Evolutionary conservation across 2,329 filamentous ascomycete genomes (phyloP).

Genomic region (Beauveria brongniartii): DNA sequence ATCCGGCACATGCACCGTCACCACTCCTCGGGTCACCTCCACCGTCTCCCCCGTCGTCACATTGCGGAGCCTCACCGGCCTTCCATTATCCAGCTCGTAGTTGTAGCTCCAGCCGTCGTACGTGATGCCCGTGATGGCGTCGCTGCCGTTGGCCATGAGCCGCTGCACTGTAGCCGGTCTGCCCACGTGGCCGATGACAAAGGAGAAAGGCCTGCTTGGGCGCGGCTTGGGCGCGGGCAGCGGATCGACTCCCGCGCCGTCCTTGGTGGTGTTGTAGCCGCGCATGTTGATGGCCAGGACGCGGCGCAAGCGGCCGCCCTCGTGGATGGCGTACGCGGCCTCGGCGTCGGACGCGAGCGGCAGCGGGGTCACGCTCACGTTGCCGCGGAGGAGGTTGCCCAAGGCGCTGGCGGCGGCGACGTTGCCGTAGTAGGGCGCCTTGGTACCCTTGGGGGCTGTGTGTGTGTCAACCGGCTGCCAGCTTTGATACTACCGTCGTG

Average conservation of each 20-base stretch:
- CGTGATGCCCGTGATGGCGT: slow-evolving; percentile 53
- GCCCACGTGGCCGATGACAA: slow-evolving; percentile 27
- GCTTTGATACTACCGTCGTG: slow-evolving; percentile 34
- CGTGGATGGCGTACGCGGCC: slow-evolving; percentile 50
- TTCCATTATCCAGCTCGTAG: slow-evolving; percentile 46
- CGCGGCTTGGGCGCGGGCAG: slow-evolving; percentile 22
- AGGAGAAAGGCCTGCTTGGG: slow-evolving; percentile 24
- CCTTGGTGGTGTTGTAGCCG: slow-evolving; percentile 50
- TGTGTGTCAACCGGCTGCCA: slow-evolving; percentile 52
- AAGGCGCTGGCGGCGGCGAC: slow-evolving; percentile 50
- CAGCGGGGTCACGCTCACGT: slow-evolving; percentile 40
- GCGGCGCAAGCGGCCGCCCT: slow-evolving; percentile 32
- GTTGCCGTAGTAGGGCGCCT: slow-evolving; percentile 57
- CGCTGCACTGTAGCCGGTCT: slow-evolving; percentile 33
- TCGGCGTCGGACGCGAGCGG: slow-evolving; percentile 32
- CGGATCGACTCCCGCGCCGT: slow-evolving; percentile 24
- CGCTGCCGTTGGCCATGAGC: slow-evolving; percentile 52
- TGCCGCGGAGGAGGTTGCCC: slow-evolving; percentile 27
- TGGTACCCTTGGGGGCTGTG: slow-evolving; percentile 45
- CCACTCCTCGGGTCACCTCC: slow-evolving; percentile 26
- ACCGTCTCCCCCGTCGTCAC: slow-evolving; percentile 43
- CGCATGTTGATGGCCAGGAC: slow-evolving; percentile 50
- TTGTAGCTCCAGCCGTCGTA: slow-evolving; percentile 57
- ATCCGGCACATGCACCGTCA: slow-evolving; percentile 32
- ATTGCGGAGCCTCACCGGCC: slow-evolving; percentile 45